Base-by-base conservation (phyloP, 305 asterid species). In the Striga hermonthica region DNA sequence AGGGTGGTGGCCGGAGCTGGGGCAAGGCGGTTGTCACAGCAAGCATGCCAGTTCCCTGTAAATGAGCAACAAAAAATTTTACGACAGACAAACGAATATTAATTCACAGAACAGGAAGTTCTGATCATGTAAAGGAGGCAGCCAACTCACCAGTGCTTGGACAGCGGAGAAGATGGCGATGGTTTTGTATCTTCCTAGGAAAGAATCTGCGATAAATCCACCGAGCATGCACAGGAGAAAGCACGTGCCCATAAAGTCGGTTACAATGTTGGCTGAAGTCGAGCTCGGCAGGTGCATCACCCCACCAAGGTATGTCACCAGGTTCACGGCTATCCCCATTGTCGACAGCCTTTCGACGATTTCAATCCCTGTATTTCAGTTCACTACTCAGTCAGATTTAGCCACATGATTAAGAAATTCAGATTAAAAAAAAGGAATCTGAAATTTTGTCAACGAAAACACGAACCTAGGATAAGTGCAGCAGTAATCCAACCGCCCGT, bases 401-500 rank as follows among this genome's bases (percentile, higher is more conserved):
- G 31, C 31, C 31, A 22, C 31, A 22, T n/a, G n/a, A n/a, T n/a
- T n/a, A n/a, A n/a, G n/a, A n/a, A n/a, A n/a, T n/a, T n/a, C n/a
- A n/a, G 11, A 11, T n/a, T 22, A 39, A 52, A 57, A 4, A 22
- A 22, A 22, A 22, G 31, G 31, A 22, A 22, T 22, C 31, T 22
- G 1, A 22, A 22, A 0, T 22, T 22, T 22, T 22, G 31, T 22
- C 1, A 22, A 0, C 1, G 31, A 22, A 22, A 22, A 22, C 31
- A 22, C 82, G 53, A 65, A 91, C 98, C 98, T 78, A 91, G 80
- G 70, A 91, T 85, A 41, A 87, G 90, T 37, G 96, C 91, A 57
- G 96, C 98, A n/a, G 95, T 85, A 4, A 85, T 70, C 98, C 98
- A 91, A 41, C 98, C 95, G 0, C 98, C 98, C 36, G 98, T 91